Conservation (phyloP, 371 early-diverging fungal genomes). For the Quaeritorhiza haematococci region DNA sequence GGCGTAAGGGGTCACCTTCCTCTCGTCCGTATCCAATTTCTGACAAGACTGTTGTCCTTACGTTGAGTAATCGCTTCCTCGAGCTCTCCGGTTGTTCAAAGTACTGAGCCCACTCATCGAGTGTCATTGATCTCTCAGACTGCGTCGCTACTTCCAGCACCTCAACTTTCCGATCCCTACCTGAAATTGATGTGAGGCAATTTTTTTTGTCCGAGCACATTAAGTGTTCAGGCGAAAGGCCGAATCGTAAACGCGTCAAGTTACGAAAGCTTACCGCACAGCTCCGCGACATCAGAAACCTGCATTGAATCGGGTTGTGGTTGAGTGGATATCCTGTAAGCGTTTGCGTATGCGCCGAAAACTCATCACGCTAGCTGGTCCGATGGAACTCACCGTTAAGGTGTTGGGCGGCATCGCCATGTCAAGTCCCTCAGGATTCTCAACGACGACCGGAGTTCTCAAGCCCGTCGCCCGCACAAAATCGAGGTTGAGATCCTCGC, state of each 20-base stretch:
- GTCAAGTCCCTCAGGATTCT: conserved; percentile 56
- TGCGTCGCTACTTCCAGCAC: conserved; percentile 85
- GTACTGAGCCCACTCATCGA: conserved; percentile 79
- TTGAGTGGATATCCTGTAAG: not conserved
- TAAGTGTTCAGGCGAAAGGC: not conserved
- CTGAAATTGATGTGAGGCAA: conserved; percentile 21
- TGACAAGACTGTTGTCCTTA: conserved; percentile 6
- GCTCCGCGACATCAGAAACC: conserved; percentile 49
- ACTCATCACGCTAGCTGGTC: too few relatives aligned
- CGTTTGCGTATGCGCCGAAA: not conserved
- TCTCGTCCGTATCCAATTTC: too few relatives aligned
- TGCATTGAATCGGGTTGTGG: not conserved
- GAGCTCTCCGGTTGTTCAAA: conserved; percentile 49
- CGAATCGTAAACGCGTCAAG: not conserved
- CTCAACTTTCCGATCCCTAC: conserved; percentile 58
- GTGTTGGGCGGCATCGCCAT: conserved; percentile 70
- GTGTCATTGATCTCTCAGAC: conserved; percentile 64
- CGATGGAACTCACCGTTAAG: conserved; percentile 56
- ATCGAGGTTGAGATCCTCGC: conserved; percentile 24
- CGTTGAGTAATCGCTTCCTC: conserved; percentile 69
- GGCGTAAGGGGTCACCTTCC: too few relatives aligned
- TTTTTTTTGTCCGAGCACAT: not conserved
- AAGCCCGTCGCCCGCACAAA: conserved; percentile 26
- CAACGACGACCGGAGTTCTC: conserved; percentile 32
- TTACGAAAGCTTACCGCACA: conserved; percentile 51